Base-by-base conservation (phyloP, 2,329 filamentous ascomycete species). In the Neonectria sp. region DNA sequence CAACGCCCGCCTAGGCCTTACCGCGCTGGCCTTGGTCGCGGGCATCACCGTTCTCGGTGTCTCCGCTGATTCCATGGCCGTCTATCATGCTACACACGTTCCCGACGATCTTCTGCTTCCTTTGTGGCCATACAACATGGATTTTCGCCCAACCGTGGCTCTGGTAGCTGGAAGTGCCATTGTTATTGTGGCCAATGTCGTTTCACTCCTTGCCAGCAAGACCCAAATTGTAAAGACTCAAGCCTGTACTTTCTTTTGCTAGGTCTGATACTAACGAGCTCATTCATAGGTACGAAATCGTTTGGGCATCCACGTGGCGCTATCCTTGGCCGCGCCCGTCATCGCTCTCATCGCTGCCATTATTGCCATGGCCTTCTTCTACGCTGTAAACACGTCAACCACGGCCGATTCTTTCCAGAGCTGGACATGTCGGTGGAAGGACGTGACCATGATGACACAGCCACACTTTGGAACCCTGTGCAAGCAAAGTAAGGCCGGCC, bases 391-490 rank as follows among this genome's bases (percentile, higher is more conserved):
- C 71, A 77, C 83, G 21, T 90, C 89, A 4, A 79, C 78, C 15
- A 82, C 81, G 9, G 80, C 81, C 65, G 87, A 89, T 75, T 89
- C 87, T 7, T 78, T 91, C 12, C 82, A 90, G 74, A 89, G 87
- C 78, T 91, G 89, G 89, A 87, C 84, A 46, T 91, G 89, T 77
- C 87, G 88, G 69, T 91, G 89, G 89, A 78, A 80, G 9, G 73
- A 81, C 25, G 80, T 90, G n/a, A 77, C 79, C 67, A 90, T 91
- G 87, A 72, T 74, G 17, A 75, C 80, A 40, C 79, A 84, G 68
- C 89, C 90, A 33, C 82, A 88, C 73, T 91, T 89, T 74, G 84
- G 82, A 17, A 85, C 84, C 0, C 78, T 91, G 56, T 91, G 89
- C 79, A 82, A 79, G 67, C 84, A 91, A 79, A 89, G 84, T 78